These are phyloP conservation scores for Spongospora subterranea DNA, from an alignment of 208 protist genomes.

Conservation along the genomic window DNA sequence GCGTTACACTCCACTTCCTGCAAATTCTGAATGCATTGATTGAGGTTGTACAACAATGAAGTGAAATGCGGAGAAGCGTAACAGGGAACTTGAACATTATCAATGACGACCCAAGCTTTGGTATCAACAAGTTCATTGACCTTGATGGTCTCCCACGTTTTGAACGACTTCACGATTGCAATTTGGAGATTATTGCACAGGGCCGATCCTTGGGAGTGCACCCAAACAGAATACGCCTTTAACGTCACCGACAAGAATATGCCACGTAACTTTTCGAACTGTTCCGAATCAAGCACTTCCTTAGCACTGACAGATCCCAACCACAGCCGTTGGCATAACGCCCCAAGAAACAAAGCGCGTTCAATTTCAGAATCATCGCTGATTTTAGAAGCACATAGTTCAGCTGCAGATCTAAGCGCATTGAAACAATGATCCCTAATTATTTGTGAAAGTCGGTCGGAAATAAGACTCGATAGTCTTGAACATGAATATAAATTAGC, in stretches of 20 bases:
- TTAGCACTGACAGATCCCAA: neutral
- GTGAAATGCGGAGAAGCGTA: neutral
- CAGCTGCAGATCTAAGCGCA: neutral
- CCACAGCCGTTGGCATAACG: neutral
- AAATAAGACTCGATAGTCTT: neutral
- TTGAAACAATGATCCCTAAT: neutral
- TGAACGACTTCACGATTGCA: neutral
- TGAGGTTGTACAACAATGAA: slow-evolving; percentile 20
- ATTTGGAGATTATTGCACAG: neutral
- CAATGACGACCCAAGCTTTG: neutral
- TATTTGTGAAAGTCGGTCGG: neutral
- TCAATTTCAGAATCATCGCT: neutral
- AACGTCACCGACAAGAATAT: neutral
- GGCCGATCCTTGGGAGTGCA: neutral
- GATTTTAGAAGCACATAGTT: neutral
- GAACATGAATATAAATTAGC: neutral
- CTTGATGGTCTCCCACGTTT: neutral
- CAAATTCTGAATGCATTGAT: neutral
- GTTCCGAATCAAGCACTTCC: neutral
- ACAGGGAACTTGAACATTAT: slow-evolving; percentile 9
- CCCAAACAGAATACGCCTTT: neutral
- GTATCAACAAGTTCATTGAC: neutral
- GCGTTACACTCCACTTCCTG: neutral
- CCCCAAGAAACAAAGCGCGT: neutral
- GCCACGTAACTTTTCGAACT: neutral